Evolutionary conservation across 176 grass and related monocot genomes (phyloP), one percentile per base, ranked within the genome.

Genomic region (Cenchrus fungigraminus): DNA sequence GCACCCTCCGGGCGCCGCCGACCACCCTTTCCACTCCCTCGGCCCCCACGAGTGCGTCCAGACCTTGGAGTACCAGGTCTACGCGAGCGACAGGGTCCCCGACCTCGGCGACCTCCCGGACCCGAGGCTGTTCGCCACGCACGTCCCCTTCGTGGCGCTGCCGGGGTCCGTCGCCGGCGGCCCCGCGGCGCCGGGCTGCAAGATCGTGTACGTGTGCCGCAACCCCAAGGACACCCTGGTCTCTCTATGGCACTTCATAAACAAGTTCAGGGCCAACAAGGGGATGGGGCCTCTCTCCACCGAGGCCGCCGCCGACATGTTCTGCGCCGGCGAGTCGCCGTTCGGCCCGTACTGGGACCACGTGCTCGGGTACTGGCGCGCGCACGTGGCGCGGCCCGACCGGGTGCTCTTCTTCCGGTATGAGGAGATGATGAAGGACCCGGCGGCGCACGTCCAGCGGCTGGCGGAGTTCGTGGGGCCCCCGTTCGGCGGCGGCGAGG

Each of bases 341-440:
- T 81, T 58, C 34, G 69, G 85, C 2, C 85, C 77, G 0, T 86
- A 37, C 77, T 86, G 68, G 77, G 70, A 67, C 11, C 85, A 87
- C 29, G 60, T 87, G 1, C 78, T 87, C 11, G 78, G 85, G 15
- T 74, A 87, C 78, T 87, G 78, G 85, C n/a, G 12, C 2, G 59
- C 47, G 10, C 77, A 86, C 58, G 0, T 46, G 47, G 85, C 15
- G 4, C n/a, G 0, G 4, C 85, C 78, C 0, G 69, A 81, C 4
- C 14, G n/a, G 47, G 77, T 86, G 14, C 85, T 86, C 68, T 86
- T 86, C 85, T 56, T 86, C 77, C 65, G 16, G 69, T 87, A 87
- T 37, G 69, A 87, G 40, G 69, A 87, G 69, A 81, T 87, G 69
- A 53, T 6, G 1, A 19, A 7, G 7, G 77, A 80, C 3, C 47